Conservation (phyloP, 495 filamentous ascomycete species). For the Chaetomium tenue region DNA sequence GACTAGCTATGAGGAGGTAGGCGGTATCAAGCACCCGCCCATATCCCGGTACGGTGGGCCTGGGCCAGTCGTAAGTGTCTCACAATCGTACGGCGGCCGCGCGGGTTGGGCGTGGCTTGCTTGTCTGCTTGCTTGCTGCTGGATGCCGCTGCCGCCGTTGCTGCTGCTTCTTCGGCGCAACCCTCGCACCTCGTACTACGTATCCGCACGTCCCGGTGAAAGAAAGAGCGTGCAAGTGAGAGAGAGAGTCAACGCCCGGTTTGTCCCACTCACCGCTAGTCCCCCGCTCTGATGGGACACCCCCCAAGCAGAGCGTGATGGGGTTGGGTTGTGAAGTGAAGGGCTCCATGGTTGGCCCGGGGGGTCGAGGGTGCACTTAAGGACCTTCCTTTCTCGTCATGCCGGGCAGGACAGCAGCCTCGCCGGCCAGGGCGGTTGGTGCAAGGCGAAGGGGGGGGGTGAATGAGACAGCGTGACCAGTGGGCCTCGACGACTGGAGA, state of each 20-base stretch:
- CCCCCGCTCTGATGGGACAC: neutral
- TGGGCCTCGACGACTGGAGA: neutral
- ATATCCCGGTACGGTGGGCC: neutral
- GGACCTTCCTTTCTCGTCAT: slow-evolving; percentile 35
- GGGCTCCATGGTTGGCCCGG: slow-evolving; percentile 11
- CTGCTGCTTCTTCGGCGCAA: too few species aligned
- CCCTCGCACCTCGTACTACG: neutral
- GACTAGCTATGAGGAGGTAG: slow-evolving; percentile 3
- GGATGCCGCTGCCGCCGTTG: too few species aligned
- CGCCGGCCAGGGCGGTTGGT: neutral
- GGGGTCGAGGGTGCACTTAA: slow-evolving; percentile 15
- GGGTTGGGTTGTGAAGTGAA: neutral
- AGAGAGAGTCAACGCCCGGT: neutral
- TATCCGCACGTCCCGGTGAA: neutral
- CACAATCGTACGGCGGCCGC: slow-evolving; percentile 19
- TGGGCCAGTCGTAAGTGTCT: slow-evolving; percentile 13
- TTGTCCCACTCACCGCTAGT: slow-evolving; percentile 20
- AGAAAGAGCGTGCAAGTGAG: neutral
- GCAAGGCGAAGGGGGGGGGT: neutral
- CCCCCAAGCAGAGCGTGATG: slow-evolving; percentile 6
- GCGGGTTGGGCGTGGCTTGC: neutral
- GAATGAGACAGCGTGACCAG: slow-evolving; percentile 11
- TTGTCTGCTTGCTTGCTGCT: neutral
- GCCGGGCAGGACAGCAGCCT: slow-evolving; percentile 21
- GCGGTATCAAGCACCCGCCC: neutral